These are phyloP conservation scores for Microstegium vimineum DNA, from an alignment of 176 grass and related monocot genomes.

Conservation along the genomic window DNA sequence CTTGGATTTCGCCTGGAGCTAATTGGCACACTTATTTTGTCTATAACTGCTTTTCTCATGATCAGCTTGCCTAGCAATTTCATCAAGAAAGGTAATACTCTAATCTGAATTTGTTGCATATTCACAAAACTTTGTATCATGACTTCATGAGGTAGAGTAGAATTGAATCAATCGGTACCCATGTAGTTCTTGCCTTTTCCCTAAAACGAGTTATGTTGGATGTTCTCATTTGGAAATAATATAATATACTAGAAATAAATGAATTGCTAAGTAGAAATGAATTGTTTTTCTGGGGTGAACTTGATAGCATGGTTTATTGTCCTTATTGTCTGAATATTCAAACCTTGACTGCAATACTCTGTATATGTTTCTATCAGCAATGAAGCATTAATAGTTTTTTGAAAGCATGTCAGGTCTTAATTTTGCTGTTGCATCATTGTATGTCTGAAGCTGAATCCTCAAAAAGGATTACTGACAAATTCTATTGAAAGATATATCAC, in stretches of 20 bases:
- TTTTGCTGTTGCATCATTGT: background rate
- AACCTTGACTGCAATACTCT: background rate
- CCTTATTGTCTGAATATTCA: background rate
- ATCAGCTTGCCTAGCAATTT: constrained; percentile 81
- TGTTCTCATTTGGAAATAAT: background rate
- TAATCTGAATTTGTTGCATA: background rate
- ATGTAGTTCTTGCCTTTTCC: background rate
- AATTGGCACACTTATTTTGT: constrained; percentile 78
- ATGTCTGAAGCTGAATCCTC: background rate
- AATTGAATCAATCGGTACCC: constrained; percentile 8
- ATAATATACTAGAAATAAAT: background rate
- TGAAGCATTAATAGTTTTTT: background rate
- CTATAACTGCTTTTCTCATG: constrained; percentile 84
- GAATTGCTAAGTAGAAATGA: background rate
- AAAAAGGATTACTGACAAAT: background rate
- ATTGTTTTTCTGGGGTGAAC: background rate
- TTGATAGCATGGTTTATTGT: background rate
- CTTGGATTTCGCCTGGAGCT: constrained; percentile 89
- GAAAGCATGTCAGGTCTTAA: background rate
- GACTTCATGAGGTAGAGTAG: background rate
- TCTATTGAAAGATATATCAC: background rate
- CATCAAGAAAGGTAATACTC: constrained; percentile 80
- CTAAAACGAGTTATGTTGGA: background rate
- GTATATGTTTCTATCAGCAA: background rate
- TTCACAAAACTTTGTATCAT: background rate